Percentiles rank a stretch among this genome's conserved stretches.
phyloP scores from a whole-genome alignment of 2,329 filamentous ascomycete genomes.

The Claviceps maximensis region DNA sequence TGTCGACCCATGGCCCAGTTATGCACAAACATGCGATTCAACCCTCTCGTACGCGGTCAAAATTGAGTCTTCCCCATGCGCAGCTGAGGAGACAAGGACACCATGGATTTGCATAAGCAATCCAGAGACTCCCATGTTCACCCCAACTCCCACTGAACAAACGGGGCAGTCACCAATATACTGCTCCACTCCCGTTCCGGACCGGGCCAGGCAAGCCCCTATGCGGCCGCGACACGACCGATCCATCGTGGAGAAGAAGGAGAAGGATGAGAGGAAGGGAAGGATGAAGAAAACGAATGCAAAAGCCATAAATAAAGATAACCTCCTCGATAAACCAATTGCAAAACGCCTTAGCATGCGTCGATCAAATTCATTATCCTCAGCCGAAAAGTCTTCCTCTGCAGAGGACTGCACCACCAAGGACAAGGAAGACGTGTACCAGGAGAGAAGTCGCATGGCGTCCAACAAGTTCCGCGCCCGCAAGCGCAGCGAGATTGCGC shows the following conservation, averaged over 20 bases:
- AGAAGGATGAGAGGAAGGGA: neutral
- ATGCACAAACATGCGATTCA: neutral
- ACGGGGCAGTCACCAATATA: neutral
- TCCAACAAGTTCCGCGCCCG: constrained; percentile 14
- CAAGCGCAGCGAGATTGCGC: constrained; percentile 9
- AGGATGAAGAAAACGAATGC: neutral
- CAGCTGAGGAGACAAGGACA: neutral
- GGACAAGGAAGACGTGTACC: neutral
- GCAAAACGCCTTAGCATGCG: neutral
- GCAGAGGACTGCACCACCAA: neutral
- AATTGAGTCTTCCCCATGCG: neutral
- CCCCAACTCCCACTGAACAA: neutral
- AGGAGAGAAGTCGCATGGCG: constrained; percentile 13
- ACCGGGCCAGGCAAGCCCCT: neutral
- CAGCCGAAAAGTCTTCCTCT: neutral
- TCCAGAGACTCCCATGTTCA: neutral
- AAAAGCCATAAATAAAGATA: neutral
- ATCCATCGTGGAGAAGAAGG: neutral
- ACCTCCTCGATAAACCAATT: neutral
- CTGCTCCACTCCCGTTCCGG: neutral
- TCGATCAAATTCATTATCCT: constrained; percentile 1
- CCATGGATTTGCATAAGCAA: neutral
- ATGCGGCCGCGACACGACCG: neutral
- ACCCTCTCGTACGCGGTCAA: neutral
- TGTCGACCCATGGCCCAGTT: neutral